Evolutionary conservation across 768 basidiomycete genomes (phyloP), one percentile per base, ranked within the genome.

Genomic region (Auriscalpium orientale): DNA sequence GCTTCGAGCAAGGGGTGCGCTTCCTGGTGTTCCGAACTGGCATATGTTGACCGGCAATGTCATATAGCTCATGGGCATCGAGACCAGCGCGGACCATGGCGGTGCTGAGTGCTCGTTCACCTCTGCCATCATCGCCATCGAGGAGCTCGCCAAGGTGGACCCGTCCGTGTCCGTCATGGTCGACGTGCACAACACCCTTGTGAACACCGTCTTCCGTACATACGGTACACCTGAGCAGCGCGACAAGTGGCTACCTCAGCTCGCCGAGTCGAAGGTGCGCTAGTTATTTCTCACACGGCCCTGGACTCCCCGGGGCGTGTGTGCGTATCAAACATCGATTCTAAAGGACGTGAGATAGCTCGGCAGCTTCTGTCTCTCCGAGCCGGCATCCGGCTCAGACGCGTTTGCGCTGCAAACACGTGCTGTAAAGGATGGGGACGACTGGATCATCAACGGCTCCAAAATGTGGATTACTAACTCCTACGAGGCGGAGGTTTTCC

Each of bases 391-490:
- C 9, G 97, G 97, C 2, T 97, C 94, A 6, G 97, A 99, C 66
- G 97, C 97, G 0, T 99, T 99, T 68, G 94, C 95, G 0, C 76
- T 99, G 36, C 91, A 95, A 68, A 94, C 97, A 1, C 88, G 89
- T 11, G 95, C 97, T 15, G 86, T 79, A 68, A 90, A 88, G 70
- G 86, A 91, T 47, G 93, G 91, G 16, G 83, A 88, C 63, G 69
- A 86, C 68, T 98, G 87, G 81, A 74, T 93, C 34, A 68, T 99
- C 53, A 95, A 93, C 63, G 97, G 97, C n/a, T 91, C 91, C 55
- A 99, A 99, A 77, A 95, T 95, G 94, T 97, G 94, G 94, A 97
- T 98, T 57, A 95, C 94, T 22, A 98, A 98, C 72, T 95, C 93
- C 0, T 80, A 83, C 56, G 92, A 95, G 71, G 93, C 92, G 1